Evolutionary conservation across 2,329 filamentous ascomycete species (phyloP), one percentile per base, ranked within the genome.

Genomic region (Sporothrix curviconia): DNA sequence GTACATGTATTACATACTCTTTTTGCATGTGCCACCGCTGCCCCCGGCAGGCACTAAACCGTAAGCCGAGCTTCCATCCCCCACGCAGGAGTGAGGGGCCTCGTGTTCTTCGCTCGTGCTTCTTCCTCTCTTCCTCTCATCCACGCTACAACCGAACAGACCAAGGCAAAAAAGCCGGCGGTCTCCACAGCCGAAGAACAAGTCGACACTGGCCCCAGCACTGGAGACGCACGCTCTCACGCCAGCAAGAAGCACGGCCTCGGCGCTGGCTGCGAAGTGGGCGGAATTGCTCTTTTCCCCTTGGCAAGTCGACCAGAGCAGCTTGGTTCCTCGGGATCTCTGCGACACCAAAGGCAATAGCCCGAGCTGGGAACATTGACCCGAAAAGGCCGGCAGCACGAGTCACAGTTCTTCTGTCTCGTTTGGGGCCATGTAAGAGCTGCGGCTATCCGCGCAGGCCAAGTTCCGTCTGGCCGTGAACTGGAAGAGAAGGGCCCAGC

Each of bases 381-480:
- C 56, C 56, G 56, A 58, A 24, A 32, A 49, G 42, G 46, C 52
- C 52, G 42, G 40, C 30, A 53, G 17, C 37, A 5, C 28, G 6
- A 32, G 28, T 6, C 28, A 5, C 28, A 32, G 6, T 32, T 32
- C 28, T 32, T 32, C 6, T 6, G 6, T 32, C 28, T 32, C 37
- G 30, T 11, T 30, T 36, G 40, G 28, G 28, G 28, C 5, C 11
- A 6, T 32, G 28, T 32, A 5, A 6, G 28, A 6, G 28, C 28
- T 32, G 28, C 28, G 5, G 28, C 28, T 32, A 11, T 22, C 32
- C 15, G 42, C 22, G 7, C 56, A 32, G 50, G 47, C 9, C 17
- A 34, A 19, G 19, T 58, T 58, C 56, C 56, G 56, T 25, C 50
- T 58, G 56, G 39, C 56, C 56, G 56, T 57, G 56, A 34, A 4